Evolutionary conservation across 257 asterid species (phyloP).

Genomic region (Nicotiana sylvestris): DNA sequence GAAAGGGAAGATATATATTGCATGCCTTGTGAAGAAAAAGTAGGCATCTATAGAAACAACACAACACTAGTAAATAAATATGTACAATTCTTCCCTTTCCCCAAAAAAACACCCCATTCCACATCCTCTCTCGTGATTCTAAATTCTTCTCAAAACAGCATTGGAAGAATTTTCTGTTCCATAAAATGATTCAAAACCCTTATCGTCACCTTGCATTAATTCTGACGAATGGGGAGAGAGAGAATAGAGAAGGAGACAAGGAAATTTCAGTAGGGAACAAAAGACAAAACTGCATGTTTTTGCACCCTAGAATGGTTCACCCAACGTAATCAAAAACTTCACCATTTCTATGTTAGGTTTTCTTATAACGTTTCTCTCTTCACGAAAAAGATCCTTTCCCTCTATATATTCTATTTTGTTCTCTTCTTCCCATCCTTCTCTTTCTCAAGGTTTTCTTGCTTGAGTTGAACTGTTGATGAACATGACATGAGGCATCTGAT

Average conservation of each 20-base stretch:
- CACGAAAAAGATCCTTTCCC: slow-evolving; percentile 47
- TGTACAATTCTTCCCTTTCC: neutral
- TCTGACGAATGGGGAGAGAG: neutral
- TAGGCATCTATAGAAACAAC: neutral
- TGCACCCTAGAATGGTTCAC: neutral
- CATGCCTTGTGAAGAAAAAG: slow-evolving; percentile 3
- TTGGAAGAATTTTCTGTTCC: neutral
- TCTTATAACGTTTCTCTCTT: slow-evolving; percentile 19
- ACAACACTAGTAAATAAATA: neutral
- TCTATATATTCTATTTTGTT: neutral
- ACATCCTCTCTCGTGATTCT: slow-evolving; percentile 18
- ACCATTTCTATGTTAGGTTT: slow-evolving; percentile 37
- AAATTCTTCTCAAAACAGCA: neutral
- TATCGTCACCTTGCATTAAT: slow-evolving; percentile 4
- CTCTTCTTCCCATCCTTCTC: neutral
- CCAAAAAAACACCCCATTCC: slow-evolving; percentile 11
- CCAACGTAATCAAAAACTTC: slow-evolving; percentile 19
- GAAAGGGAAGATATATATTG: neutral
- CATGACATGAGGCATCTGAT: neutral
- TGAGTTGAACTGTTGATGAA: neutral
- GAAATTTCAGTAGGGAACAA: slow-evolving; percentile 14
- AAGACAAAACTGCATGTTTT: slow-evolving; percentile 13
- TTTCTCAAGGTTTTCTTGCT: slow-evolving; percentile 11
- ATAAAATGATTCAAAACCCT: neutral
- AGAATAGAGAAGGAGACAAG: neutral